phyloP scores from a whole-genome alignment of 2,329 filamentous ascomycete species.

The Ophiostoma perfectum region DNA sequence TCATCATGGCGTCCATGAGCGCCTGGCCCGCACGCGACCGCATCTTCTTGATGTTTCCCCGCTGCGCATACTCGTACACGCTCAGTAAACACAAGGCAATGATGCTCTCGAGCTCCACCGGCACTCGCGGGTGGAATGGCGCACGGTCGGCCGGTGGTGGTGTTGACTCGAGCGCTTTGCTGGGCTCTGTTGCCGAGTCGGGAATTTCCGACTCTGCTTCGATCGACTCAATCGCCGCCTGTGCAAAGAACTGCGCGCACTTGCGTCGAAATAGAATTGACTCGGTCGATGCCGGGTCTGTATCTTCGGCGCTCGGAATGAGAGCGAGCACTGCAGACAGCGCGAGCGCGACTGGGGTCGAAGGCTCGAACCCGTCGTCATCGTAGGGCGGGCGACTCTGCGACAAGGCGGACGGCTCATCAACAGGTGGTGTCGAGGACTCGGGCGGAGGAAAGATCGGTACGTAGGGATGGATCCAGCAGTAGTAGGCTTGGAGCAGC shows the following conservation, averaged over 20 bases:
- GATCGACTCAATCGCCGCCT: slow-evolving; percentile 44
- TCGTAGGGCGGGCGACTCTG: slow-evolving; percentile 36
- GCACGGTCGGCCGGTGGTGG: slow-evolving; percentile 30
- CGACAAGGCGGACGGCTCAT: slow-evolving; percentile 33
- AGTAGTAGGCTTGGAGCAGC: slow-evolving; percentile 48
- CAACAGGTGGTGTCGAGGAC: slow-evolving; percentile 29
- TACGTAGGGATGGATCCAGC: slow-evolving; percentile 48
- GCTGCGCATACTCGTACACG: slow-evolving; percentile 49
- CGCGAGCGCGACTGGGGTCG: slow-evolving; percentile 42
- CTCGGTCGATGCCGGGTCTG: slow-evolving; percentile 35
- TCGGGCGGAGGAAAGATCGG: slow-evolving; percentile 45
- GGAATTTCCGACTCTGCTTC: slow-evolving; percentile 45
- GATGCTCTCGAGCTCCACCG: slow-evolving; percentile 44
- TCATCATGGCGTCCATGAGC: slow-evolving; percentile 44
- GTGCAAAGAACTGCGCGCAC: slow-evolving; percentile 46
- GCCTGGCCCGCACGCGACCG: slow-evolving; percentile 44
- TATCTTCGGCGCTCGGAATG: slow-evolving; percentile 42
- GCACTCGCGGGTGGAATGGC: slow-evolving; percentile 42
- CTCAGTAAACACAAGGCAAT: slow-evolving; percentile 45
- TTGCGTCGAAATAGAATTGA: slow-evolving; percentile 42
- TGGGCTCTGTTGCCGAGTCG: slow-evolving; percentile 42
- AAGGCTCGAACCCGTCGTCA: slow-evolving; percentile 35
- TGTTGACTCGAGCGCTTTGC: slow-evolving; percentile 38
- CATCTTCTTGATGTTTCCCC: slow-evolving; percentile 50
- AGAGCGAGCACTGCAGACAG: slow-evolving; percentile 46